Evolutionary conservation across 2,329 filamentous ascomycete genomes (phyloP).

Genomic region (Aspergillus sojae): DNA sequence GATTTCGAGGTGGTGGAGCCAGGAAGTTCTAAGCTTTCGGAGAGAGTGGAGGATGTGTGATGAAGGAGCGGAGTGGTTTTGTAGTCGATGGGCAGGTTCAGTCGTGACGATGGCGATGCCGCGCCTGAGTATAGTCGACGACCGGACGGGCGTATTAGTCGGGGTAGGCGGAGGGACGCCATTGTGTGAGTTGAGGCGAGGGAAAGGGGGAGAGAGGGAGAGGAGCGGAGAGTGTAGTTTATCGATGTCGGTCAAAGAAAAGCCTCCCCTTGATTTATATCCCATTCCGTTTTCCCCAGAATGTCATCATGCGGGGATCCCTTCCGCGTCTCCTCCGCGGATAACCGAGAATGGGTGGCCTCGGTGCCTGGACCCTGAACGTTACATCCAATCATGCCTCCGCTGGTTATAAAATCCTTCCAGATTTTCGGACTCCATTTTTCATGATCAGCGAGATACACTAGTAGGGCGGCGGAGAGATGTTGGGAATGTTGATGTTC

Average conservation of each 20-base stretch:
- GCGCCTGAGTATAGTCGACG: conserved; percentile 49
- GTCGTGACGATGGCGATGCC: conserved; percentile 55
- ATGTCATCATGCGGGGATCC: conserved; percentile 5
- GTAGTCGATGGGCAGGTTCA: conserved; percentile 90
- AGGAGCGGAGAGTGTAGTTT: background rate
- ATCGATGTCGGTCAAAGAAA: background rate
- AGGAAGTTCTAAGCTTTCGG: conserved; percentile 73
- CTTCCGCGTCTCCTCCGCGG: background rate
- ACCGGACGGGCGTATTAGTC: conserved; percentile 18
- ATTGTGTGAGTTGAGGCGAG: conserved; percentile 4
- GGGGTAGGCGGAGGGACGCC: conserved; percentile 14
- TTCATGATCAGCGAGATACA: background rate
- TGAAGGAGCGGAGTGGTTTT: conserved; percentile 77
- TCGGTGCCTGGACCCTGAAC: background rate
- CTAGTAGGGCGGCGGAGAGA: no score
- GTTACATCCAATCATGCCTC: background rate
- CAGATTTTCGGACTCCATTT: background rate
- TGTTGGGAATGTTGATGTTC: background rate
- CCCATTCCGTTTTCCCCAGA: conserved; percentile 3
- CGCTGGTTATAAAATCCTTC: background rate
- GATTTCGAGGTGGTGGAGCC: conserved; percentile 74
- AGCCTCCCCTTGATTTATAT: conserved; percentile 1
- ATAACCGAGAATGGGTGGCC: conserved; percentile 2
- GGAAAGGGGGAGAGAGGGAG: background rate
- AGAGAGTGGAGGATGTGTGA: conserved; percentile 73